Evolutionary conservation across 768 basidiomycete species (phyloP).

Genomic region (Xerocomus potaroensis): DNA sequence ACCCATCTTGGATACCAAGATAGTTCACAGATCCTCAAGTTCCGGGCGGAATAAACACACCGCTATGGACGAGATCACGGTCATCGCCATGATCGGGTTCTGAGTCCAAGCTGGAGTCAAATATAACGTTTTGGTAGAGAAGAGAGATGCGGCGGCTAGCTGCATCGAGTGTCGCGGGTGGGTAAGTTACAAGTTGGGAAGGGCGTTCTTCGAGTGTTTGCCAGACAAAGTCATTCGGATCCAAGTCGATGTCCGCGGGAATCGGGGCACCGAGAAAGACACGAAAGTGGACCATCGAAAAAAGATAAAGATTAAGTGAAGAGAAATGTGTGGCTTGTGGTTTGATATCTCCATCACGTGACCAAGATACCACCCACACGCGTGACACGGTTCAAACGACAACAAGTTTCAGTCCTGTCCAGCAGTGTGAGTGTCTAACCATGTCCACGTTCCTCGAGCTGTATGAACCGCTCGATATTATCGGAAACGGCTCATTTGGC

Average conservation of each 20-base stretch:
- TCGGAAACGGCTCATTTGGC: constrained; percentile 97
- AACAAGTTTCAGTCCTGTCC: constrained; percentile 23
- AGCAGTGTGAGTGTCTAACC: background rate
- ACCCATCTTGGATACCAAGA: constrained; percentile 34
- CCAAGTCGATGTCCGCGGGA: constrained; percentile 31
- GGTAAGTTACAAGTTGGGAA: constrained; percentile 20
- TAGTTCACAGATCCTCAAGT: constrained; percentile 4
- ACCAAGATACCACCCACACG: constrained; percentile 4
- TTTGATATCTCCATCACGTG: constrained; percentile 27
- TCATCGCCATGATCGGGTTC: constrained; percentile 28
- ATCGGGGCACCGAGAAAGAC: constrained; percentile 52
- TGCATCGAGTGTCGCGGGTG: constrained; percentile 55
- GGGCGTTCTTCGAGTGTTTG: constrained; percentile 36
- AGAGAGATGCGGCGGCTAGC: constrained; percentile 67
- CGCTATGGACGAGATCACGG: constrained; percentile 3
- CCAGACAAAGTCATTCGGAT: constrained; percentile 42
- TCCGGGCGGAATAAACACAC: constrained; percentile 12
- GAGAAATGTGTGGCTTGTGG: background rate
- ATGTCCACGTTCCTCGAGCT: constrained; percentile 54
- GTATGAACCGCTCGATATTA: constrained; percentile 86
- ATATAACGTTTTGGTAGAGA: constrained; percentile 71
- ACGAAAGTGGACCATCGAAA: constrained; percentile 35
- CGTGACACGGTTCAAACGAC: constrained; percentile 30
- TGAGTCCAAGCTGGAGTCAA: constrained; percentile 37
- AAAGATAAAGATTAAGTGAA: too few relatives aligned